Percentiles rank a stretch among this genome's conserved stretches.
Conservation (phyloP, 2,329 filamentous ascomycete species). For the Botryosphaeria dothidea region DNA sequence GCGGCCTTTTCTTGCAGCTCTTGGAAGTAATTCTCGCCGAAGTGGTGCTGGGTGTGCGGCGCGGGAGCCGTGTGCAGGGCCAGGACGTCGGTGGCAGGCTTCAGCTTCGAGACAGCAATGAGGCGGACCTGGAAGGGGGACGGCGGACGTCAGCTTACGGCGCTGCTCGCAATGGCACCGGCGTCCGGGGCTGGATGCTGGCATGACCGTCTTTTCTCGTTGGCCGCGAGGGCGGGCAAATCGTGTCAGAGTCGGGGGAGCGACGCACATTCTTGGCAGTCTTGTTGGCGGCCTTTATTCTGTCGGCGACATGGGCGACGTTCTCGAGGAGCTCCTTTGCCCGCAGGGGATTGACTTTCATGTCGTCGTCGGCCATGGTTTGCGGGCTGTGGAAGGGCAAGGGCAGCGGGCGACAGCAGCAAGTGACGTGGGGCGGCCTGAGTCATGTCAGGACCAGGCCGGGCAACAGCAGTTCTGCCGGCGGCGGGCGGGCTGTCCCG, state of each 20-base stretch:
- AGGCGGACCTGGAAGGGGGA: constrained; percentile 66
- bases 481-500: neutral
- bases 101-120: constrained; percentile 94
- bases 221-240: neutral
- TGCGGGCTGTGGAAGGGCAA: neutral
- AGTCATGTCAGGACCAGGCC: neutral
- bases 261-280: constrained; percentile 30
- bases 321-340: constrained; percentile 49
- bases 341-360: constrained; percentile 45
- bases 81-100: constrained; percentile 87
- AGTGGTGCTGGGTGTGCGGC: constrained; percentile 65
- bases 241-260: neutral
- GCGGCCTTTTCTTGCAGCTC: constrained; percentile 85
- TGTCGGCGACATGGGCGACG: constrained; percentile 41
- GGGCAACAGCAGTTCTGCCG: neutral
- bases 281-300: constrained; percentile 42
- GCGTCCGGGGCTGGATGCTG: no score
- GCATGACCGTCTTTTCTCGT: neutral
- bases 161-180: neutral
- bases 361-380: constrained; percentile 37
- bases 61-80: constrained; percentile 66
- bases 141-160: neutral
- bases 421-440: constrained; percentile 2
- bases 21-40: constrained; percentile 88
- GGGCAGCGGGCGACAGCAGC: neutral